These are phyloP conservation scores for Rutstroemia sydowiana DNA, from an alignment of 2,329 filamentous ascomycete genomes.

Conservation along the genomic window DNA sequence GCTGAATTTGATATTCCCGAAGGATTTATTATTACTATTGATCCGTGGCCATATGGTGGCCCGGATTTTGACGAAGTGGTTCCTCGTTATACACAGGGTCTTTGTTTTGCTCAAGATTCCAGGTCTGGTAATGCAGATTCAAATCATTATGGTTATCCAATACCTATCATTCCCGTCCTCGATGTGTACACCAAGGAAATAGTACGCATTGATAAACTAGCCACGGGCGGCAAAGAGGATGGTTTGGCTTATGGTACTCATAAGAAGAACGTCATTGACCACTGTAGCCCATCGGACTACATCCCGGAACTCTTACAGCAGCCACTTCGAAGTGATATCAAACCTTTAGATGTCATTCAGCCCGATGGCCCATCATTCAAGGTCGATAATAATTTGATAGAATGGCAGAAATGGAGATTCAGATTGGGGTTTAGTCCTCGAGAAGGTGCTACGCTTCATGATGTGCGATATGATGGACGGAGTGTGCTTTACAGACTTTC, in stretches of 20 bases:
- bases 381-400: conserved; percentile 29
- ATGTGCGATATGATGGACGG: conserved; percentile 52
- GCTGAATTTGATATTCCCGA: conserved; percentile 45
- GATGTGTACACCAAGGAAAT: conserved; percentile 40
- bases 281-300: conserved; percentile 28
- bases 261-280: conserved; percentile 31
- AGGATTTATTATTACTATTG: conserved; percentile 47
- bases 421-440: conserved; percentile 53
- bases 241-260: conserved; percentile 37
- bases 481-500: conserved; percentile 49
- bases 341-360: conserved; percentile 45
- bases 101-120: conserved; percentile 45
- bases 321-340: conserved; percentile 34
- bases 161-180: conserved; percentile 41
- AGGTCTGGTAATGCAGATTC: conserved; percentile 4
- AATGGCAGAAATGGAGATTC: conserved; percentile 55
- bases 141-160: conserved; percentile 38
- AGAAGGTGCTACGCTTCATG: conserved; percentile 54
- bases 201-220: conserved; percentile 41
- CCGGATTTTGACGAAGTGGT: conserved; percentile 39
- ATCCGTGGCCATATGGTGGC: conserved; percentile 49
- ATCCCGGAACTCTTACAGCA: conserved; percentile 25
- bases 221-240: conserved; percentile 33
- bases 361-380: conserved; percentile 56
- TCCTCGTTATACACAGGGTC: conserved; percentile 44